These are phyloP conservation scores for Populus deltoides DNA, from an alignment of 345 rosid species.

Conservation along the genomic window DNA sequence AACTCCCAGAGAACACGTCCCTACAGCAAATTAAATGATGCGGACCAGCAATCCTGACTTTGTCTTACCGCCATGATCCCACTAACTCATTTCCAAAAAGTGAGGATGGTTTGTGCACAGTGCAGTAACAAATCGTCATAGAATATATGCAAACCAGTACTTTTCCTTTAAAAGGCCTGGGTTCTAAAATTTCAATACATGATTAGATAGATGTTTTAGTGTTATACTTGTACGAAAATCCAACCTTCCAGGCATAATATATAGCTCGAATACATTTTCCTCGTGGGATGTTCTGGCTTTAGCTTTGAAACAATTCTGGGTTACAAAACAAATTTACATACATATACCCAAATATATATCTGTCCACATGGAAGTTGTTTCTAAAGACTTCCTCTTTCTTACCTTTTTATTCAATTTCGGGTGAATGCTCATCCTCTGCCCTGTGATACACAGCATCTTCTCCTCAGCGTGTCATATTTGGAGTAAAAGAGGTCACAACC, in stretches of 20 bases:
- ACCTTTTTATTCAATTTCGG: slow-evolving; percentile 18
- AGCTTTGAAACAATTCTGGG: slow-evolving; percentile 9
- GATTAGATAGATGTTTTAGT: slow-evolving; percentile 1
- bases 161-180: background rate
- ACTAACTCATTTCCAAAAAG: too few relatives aligned
- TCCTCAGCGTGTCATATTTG: slow-evolving; percentile 47
- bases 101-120: background rate
- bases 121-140: background rate
- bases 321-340: slow-evolving; percentile 28
- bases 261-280: slow-evolving; percentile 3
- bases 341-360: slow-evolving; percentile 2
- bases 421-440: background rate
- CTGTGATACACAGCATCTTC: slow-evolving; percentile 21
- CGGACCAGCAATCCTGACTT: too few relatives aligned
- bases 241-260: slow-evolving; percentile 19
- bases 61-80: too few relatives aligned
- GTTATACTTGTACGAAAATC: slow-evolving; percentile 11
- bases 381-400: slow-evolving; percentile 2
- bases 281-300: background rate
- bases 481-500: slow-evolving; percentile 27
- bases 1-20: background rate
- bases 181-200: background rate
- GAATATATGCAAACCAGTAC: background rate
- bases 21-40: background rate
- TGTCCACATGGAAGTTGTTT: slow-evolving; percentile 18